Evolutionary conservation across 2,329 filamentous ascomycete species (phyloP).

Genomic region (Colletotrichum australisinense): DNA sequence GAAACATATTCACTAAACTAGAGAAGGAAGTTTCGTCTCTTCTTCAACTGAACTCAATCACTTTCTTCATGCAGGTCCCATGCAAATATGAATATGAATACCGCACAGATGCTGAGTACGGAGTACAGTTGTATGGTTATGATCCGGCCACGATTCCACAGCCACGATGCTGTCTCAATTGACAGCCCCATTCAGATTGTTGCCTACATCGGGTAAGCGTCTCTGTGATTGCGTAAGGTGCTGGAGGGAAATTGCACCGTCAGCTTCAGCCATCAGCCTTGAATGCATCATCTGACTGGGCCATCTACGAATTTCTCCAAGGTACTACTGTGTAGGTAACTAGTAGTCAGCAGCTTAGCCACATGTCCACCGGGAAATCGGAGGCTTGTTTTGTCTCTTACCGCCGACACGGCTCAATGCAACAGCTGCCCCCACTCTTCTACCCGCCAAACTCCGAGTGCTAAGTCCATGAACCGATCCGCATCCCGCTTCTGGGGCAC

Average conservation of each 20-base stretch:
- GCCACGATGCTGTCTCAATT: background rate
- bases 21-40: background rate
- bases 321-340: too few relatives aligned
- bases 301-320: background rate
- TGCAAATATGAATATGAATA: background rate
- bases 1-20: background rate
- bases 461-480: conserved; percentile 33
- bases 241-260: background rate
- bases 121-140: background rate
- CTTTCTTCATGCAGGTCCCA: background rate
- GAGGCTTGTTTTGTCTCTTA: conserved; percentile 17
- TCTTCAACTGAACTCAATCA: background rate
- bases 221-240: background rate
- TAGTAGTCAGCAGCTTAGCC: background rate
- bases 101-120: background rate
- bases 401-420: conserved; percentile 27
- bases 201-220: conserved; percentile 2
- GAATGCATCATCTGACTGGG: background rate
- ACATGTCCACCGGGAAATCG: background rate
- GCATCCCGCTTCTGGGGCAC: conserved; percentile 5
- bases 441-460: conserved; percentile 34
- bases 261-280: background rate
- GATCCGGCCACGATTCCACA: background rate
- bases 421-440: conserved; percentile 20
- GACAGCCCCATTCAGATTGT: background rate